Conservation (phyloP, 148 eudicot species). For the Vaccinium corymbosum region DNA sequence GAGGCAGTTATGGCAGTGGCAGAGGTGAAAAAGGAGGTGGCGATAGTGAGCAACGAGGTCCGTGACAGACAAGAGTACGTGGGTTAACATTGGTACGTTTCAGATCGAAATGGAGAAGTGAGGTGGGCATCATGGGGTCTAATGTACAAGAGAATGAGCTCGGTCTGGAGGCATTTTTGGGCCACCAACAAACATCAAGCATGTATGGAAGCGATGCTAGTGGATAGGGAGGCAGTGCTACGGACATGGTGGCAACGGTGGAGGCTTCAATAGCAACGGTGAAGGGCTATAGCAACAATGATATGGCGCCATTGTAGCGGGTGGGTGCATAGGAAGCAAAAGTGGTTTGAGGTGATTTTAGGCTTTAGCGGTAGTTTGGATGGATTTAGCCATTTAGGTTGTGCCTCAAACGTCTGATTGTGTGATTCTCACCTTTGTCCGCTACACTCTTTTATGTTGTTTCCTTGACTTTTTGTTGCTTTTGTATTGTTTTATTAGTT, state of each 20-base stretch:
- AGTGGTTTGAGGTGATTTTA: neutral
- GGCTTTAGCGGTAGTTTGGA: no score
- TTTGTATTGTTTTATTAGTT: neutral
- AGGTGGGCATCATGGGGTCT: neutral
- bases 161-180: neutral
- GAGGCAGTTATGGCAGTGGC: neutral
- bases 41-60: neutral
- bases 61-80: neutral
- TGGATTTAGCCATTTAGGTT: neutral
- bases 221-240: neutral
- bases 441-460: neutral
- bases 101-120: neutral
- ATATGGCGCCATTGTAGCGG: neutral
- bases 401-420: neutral
- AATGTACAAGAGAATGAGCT: neutral
- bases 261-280: neutral
- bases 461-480: neutral
- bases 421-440: neutral
- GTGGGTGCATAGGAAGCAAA: neutral
- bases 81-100: neutral
- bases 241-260: neutral
- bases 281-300: neutral
- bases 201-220: neutral
- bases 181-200: neutral
- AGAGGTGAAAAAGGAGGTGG: neutral